These are phyloP conservation scores for Aureoboletus auriporus DNA, from an alignment of 768 basidiomycete species.

Conservation along the genomic window DNA sequence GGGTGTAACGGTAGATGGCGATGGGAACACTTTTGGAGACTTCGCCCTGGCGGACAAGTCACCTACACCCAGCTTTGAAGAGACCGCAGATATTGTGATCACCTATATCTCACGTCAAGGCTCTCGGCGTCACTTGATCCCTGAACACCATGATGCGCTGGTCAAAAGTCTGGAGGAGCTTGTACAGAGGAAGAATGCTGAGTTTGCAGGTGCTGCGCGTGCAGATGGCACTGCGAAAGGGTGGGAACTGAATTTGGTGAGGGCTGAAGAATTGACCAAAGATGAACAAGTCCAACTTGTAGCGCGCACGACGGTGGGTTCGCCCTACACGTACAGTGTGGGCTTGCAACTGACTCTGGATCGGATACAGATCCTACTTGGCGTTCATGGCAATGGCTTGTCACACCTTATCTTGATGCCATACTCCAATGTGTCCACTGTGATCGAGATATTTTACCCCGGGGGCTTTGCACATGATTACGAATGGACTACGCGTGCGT, in stretches of 20 bases:
- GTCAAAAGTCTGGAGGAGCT: conserved; percentile 51
- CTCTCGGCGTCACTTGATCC: conserved; percentile 45
- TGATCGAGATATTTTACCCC: conserved; percentile 84
- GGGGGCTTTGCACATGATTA: conserved; percentile 83
- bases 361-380: conserved; percentile 54
- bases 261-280: conserved; percentile 63
- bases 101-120: conserved; percentile 72
- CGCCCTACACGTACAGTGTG: background rate
- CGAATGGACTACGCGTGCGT: conserved; percentile 71
- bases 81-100: conserved; percentile 54
- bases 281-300: conserved; percentile 70
- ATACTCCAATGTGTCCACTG: conserved; percentile 65
- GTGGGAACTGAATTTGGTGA: conserved; percentile 61
- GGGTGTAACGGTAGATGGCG: conserved; percentile 36
- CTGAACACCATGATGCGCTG: conserved; percentile 52
- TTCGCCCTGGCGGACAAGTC: background rate
- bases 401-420: conserved; percentile 87
- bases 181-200: conserved; percentile 34
- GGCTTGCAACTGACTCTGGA: background rate
- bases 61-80: conserved; percentile 24
- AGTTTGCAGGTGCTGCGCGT: conserved; percentile 3
- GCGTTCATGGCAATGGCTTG: conserved; percentile 78
- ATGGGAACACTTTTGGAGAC: conserved; percentile 29
- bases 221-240: conserved; percentile 12
- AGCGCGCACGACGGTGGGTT: conserved; percentile 65